Conservation (phyloP, 2,329 filamentous ascomycete species). For the Hymenoscyphus infarciens region DNA sequence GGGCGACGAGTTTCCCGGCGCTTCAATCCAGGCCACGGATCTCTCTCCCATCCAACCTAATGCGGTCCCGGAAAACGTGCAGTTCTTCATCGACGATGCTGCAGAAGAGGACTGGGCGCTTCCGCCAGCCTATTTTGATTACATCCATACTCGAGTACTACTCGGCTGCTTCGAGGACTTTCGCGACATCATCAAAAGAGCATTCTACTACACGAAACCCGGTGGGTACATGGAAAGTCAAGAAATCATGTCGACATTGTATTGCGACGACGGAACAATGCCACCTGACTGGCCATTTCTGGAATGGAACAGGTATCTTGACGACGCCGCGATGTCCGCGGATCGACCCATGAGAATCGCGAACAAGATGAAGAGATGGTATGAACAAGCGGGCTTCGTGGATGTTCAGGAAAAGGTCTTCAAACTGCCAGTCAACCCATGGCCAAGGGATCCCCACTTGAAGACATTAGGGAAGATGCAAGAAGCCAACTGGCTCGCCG, state of each 20-base stretch:
- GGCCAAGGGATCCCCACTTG: slow-evolving; percentile 42
- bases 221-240: slow-evolving; percentile 47
- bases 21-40: slow-evolving; percentile 59
- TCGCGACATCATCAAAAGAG: slow-evolving; percentile 22
- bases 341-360: slow-evolving; percentile 27
- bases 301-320: slow-evolving; percentile 24
- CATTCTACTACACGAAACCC: slow-evolving; percentile 37
- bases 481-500: slow-evolving; percentile 29
- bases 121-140: slow-evolving; percentile 50
- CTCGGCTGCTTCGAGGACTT: slow-evolving; percentile 29
- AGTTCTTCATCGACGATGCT: slow-evolving; percentile 56
- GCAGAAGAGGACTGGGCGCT: slow-evolving; percentile 43
- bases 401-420: slow-evolving; percentile 51
- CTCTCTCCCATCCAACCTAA: slow-evolving; percentile 65
- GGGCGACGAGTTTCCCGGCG: slow-evolving; percentile 56
- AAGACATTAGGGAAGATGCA: slow-evolving; percentile 28
- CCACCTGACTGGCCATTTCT: slow-evolving; percentile 25
- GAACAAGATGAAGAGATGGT: slow-evolving; percentile 28
- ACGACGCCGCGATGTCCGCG: slow-evolving; percentile 25
- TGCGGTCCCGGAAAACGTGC: slow-evolving; percentile 67
- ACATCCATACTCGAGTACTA: slow-evolving; percentile 50
- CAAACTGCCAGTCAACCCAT: slow-evolving; percentile 52
- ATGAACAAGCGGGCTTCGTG: slow-evolving; percentile 49
- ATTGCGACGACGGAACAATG: slow-evolving; percentile 43
- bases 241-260: slow-evolving; percentile 40